Base-by-base conservation (phyloP, 2,329 filamentous ascomycete genomes). In the Phyllosticta paracitricarpa region DNA sequence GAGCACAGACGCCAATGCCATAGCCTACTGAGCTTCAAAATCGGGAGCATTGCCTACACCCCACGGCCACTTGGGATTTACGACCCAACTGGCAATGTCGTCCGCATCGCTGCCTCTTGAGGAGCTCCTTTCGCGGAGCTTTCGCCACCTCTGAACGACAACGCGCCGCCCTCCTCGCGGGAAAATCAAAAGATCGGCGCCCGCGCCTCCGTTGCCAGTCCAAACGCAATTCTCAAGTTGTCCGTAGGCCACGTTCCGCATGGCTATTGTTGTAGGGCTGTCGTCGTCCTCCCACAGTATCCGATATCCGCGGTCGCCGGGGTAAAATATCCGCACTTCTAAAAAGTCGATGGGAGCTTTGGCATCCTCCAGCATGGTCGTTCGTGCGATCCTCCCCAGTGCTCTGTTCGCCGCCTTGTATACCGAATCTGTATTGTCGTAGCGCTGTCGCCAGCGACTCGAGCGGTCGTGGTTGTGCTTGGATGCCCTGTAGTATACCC, bases 281-380 rank as follows among this genome's bases (percentile, higher is more conserved):
- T 33, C 53, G 14, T 62, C 2, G 61, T 76, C 72, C 30, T 69
- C 66, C 75, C 75, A 78, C 7, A 77, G 71, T 8, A 64, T 67
- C 53, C 65, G 67, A 64, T 76, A 76, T 10, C 70, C 68, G 51
- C 72, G 68, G 3, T 68, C 67, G 8, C 74, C 75, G 0, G 75
- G 72, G 54, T 75, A 77, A 61, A 74, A 73, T 54, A 77, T 70
- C 8, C 75, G 71, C 25, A 76, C 63, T 60, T 76, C 71, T 25
- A 77, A 65, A 56, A 69, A 68, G 17, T 71, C 66, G 61, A 73
- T 57, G 12, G 59, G 62, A 33, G 56, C 67, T 63, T 8, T 58
- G 9, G 57, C 70, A 5, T 24, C 61, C n/a, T 56, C 68, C 19
- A 8, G 58, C 9, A 61, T 68, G 30, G 62, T 69, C 24, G 70